A percentile compares a stretch with the other conserved stretches of the same genome.
Conservation (phyloP, 1,139 yeast genomes). For the Scheffersomyces illinoinensis region DNA sequence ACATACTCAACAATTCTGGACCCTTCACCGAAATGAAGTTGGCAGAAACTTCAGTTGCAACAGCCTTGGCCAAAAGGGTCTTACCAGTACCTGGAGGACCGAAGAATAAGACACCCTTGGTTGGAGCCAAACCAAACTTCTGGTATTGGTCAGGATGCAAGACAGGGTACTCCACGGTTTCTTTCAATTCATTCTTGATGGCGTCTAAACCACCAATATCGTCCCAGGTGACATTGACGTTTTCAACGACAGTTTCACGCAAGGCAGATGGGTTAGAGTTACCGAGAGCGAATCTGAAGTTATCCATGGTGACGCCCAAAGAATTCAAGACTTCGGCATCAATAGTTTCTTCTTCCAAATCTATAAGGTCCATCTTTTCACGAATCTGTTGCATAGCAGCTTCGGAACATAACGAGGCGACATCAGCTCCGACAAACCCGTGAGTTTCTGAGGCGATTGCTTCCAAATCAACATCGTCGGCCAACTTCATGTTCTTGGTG, state of each 20-base stretch:
- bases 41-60: slow-evolving; percentile 96
- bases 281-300: slow-evolving; percentile 96
- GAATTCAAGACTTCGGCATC: slow-evolving; percentile 97
- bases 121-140: slow-evolving; percentile 95
- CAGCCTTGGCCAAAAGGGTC: slow-evolving; percentile 95
- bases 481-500: slow-evolving; percentile 97
- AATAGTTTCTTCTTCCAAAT: slow-evolving; percentile 94
- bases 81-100: slow-evolving; percentile 99
- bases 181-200: slow-evolving; percentile 94
- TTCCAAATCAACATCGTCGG: slow-evolving; percentile 93
- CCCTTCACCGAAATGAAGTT: slow-evolving; percentile 97
- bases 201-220: slow-evolving; percentile 95
- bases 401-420: slow-evolving; percentile 89
- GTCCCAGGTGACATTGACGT: slow-evolving; percentile 98
- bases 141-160: slow-evolving; percentile 98
- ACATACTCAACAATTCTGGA: slow-evolving; percentile 96
- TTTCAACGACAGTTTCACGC: slow-evolving; percentile 98
- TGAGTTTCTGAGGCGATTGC: slow-evolving; percentile 78
- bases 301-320: slow-evolving; percentile 97
- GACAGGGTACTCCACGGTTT: slow-evolving; percentile 98
- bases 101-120: slow-evolving; percentile 96
- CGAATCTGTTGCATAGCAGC: slow-evolving; percentile 95
- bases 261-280: slow-evolving; percentile 98
- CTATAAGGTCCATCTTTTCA: slow-evolving; percentile 98
- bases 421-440: slow-evolving; percentile 95